Evolutionary conservation across 352 stramenopile species (phyloP).

Genomic region (Phytophthora pisi): DNA sequence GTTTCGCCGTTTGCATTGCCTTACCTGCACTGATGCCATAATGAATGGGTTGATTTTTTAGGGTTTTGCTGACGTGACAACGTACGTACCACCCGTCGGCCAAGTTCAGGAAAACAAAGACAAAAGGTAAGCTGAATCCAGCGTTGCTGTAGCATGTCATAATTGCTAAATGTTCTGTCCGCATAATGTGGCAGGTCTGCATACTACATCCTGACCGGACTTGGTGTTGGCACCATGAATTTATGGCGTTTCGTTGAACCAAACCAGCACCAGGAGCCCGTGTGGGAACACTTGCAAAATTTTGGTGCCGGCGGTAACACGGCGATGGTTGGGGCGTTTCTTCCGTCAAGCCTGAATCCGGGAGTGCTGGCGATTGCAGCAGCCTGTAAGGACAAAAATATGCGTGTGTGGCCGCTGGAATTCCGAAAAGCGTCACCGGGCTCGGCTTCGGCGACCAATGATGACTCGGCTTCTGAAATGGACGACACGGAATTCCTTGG

Average conservation of each 20-base stretch:
- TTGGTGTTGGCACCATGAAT: slow-evolving; percentile 73
- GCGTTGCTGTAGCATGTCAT: not conserved
- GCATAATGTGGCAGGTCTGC: slow-evolving; percentile 35
- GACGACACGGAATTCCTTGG: slow-evolving; percentile 31
- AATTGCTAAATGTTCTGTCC: slow-evolving; percentile 1
- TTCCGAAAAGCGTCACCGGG: slow-evolving; percentile 16
- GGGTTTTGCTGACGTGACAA: slow-evolving; percentile 78
- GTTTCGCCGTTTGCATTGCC: not conserved
- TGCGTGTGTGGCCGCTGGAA: slow-evolving; percentile 74
- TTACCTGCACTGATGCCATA: not conserved
- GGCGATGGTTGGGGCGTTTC: slow-evolving; percentile 56
- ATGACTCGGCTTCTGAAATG: slow-evolving; percentile 30
- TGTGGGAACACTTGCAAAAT: slow-evolving; percentile 64
- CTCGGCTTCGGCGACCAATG: slow-evolving; percentile 16
- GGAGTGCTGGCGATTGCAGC: slow-evolving; percentile 50
- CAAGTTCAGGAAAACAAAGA: slow-evolving; percentile 10
- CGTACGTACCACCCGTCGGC: slow-evolving; percentile 35
- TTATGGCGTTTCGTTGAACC: slow-evolving; percentile 79
- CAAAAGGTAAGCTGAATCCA: slow-evolving; percentile 21
- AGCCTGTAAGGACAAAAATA: slow-evolving; percentile 59
- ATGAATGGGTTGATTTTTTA: slow-evolving; percentile 26
- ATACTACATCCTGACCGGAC: slow-evolving; percentile 78
- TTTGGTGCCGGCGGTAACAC: slow-evolving; percentile 66
- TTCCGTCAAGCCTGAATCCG: slow-evolving; percentile 37
- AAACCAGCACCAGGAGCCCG: slow-evolving; percentile 29